These are phyloP conservation scores for Veloboletus limbatus DNA, from an alignment of 1,284 basidiomycete species.

Conservation along the genomic window DNA sequence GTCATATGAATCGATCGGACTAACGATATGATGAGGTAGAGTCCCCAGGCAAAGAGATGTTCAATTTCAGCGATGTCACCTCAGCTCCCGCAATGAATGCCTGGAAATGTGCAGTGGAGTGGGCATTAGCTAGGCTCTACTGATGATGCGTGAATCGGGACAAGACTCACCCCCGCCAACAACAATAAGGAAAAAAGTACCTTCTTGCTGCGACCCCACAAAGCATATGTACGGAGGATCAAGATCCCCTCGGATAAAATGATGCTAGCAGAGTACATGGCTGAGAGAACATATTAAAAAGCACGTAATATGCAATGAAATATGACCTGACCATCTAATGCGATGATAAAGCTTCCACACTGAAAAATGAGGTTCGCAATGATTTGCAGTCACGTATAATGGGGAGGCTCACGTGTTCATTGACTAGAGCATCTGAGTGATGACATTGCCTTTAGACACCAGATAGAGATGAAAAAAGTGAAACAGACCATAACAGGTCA, in stretches of 20 bases:
- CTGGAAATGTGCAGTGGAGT: conserved; percentile 11
- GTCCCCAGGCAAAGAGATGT: conserved; percentile 20
- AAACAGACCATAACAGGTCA: conserved; percentile 21
- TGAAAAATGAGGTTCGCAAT: conserved; percentile 4
- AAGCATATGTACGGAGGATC: conserved; percentile 29
- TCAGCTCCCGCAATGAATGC: conserved; percentile 18
- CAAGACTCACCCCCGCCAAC: conserved; percentile 20
- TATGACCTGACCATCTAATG: conserved; percentile 17
- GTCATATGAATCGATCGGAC: conserved; percentile 4
- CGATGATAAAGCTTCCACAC: conserved; percentile 19
- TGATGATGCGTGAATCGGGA: background rate
- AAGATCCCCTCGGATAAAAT: conserved; percentile 24
- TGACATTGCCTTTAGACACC: background rate
- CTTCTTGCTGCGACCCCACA: conserved; percentile 23
- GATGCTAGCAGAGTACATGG: conserved; percentile 18
- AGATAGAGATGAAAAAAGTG: background rate
- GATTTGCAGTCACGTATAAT: background rate
- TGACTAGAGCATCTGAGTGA: conserved; percentile 9
- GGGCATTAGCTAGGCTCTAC: background rate
- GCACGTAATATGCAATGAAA: background rate
- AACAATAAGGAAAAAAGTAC: conserved; percentile 21
- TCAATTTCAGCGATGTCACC: conserved; percentile 7
- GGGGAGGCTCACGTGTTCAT: conserved; percentile 5
- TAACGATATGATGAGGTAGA: conserved; percentile 20
- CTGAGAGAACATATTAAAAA: conserved; percentile 13